Percentiles rank a stretch among this genome's conserved stretches.
These are phyloP conservation scores for Metschnikowia sp. DNA, from an alignment of 805 yeast genomes.

Conservation along the genomic window DNA sequence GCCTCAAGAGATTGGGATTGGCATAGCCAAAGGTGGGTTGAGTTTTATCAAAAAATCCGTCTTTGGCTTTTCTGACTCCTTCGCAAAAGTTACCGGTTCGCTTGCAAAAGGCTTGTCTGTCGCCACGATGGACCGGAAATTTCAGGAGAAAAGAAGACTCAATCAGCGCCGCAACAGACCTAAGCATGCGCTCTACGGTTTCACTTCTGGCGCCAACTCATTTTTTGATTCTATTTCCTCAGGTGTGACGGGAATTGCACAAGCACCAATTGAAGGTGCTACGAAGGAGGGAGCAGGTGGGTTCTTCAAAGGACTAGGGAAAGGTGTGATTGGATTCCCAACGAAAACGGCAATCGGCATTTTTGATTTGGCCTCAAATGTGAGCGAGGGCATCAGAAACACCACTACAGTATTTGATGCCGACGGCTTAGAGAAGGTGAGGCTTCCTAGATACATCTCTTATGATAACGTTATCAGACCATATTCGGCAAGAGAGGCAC, in stretches of 20 bases:
- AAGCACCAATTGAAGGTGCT: slow-evolving; percentile 89
- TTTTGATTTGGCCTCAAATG: slow-evolving; percentile 86
- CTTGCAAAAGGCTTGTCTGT: slow-evolving; percentile 91
- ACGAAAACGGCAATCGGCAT: slow-evolving; percentile 96
- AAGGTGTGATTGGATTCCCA: slow-evolving; percentile 92
- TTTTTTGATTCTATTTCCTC: slow-evolving; percentile 82
- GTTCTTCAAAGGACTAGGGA: slow-evolving; percentile 89
- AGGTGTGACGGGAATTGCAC: slow-evolving; percentile 86
- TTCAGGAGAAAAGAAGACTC: slow-evolving; percentile 76
- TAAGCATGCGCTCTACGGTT: slow-evolving; percentile 78
- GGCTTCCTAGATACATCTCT: slow-evolving; percentile 76
- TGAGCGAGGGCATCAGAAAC: slow-evolving; percentile 89
- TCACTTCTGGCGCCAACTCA: slow-evolving; percentile 84
- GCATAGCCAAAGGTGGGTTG: slow-evolving; percentile 92
- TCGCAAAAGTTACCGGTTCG: slow-evolving; percentile 90
- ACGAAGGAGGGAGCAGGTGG: slow-evolving; percentile 86
- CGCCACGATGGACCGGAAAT: slow-evolving; percentile 81
- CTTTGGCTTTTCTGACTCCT: slow-evolving; percentile 90
- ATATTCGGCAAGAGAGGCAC: slow-evolving; percentile 77
- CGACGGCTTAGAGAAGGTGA: slow-evolving; percentile 70
- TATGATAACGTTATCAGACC: slow-evolving; percentile 72
- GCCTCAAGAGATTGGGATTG: slow-evolving; percentile 94
- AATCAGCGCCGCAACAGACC: slow-evolving; percentile 76
- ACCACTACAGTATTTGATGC: slow-evolving; percentile 88
- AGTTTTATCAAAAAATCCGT: slow-evolving; percentile 93